These are phyloP conservation scores for Xylariaceae sp. DNA, from an alignment of 2,329 filamentous ascomycete species.

Conservation along the genomic window DNA sequence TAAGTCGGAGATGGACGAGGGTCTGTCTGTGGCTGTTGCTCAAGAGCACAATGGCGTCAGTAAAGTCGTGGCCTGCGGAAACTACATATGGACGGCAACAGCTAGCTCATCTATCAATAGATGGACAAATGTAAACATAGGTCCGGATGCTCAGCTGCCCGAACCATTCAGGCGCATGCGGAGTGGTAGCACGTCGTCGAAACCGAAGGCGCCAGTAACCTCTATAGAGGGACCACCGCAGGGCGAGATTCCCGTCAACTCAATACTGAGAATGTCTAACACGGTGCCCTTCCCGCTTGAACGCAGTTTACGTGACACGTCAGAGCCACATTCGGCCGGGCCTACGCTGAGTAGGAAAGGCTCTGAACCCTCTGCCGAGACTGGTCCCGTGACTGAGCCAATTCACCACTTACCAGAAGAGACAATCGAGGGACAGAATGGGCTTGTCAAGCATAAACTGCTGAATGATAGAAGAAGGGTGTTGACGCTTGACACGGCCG, in stretches of 20 bases:
- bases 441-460: slow-evolving; percentile 86
- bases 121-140: slow-evolving; percentile 82
- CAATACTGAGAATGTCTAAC: slow-evolving; percentile 77
- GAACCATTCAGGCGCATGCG: slow-evolving; percentile 46
- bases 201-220: slow-evolving; percentile 34
- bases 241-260: slow-evolving; percentile 69
- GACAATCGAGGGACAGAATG: slow-evolving; percentile 91
- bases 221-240: slow-evolving; percentile 37
- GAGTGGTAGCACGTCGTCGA: slow-evolving; percentile 37
- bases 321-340: slow-evolving; percentile 45
- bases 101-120: slow-evolving; percentile 87
- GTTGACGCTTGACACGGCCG: slow-evolving; percentile 87
- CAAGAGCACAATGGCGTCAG: slow-evolving; percentile 83
- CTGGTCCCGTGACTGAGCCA: slow-evolving; percentile 51
- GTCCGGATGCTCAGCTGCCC: slow-evolving; percentile 62
- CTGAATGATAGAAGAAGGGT: slow-evolving; percentile 87
- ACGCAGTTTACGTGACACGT: slow-evolving; percentile 41
- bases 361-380: slow-evolving; percentile 50
- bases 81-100: slow-evolving; percentile 85
- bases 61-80: slow-evolving; percentile 62
- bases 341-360: slow-evolving; percentile 48
- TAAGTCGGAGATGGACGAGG: slow-evolving; percentile 71
- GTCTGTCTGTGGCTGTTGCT: slow-evolving; percentile 81
- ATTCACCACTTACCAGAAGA: slow-evolving; percentile 66
- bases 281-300: slow-evolving; percentile 68